phyloP scores from a whole-genome alignment of 2,329 filamentous ascomycete genomes.

The Blumeria hordei region DNA sequence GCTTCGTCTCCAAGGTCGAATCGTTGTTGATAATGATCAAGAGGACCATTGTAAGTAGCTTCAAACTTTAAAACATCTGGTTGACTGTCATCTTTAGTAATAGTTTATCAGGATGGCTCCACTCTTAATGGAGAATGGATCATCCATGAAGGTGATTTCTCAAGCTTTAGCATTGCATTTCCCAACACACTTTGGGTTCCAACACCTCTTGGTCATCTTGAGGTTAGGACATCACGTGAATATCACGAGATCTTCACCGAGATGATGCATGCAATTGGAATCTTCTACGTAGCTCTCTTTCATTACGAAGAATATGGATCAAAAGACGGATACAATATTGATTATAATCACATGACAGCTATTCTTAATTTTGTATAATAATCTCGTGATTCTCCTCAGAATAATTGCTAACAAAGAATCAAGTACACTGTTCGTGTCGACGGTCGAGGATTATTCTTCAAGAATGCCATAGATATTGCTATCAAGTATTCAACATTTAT shows the following conservation, averaged over 20 bases:
- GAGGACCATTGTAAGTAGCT: background rate
- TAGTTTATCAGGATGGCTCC: background rate
- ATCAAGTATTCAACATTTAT: background rate
- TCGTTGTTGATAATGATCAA: slow-evolving; percentile 1
- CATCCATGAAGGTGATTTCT: background rate
- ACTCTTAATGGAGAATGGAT: background rate
- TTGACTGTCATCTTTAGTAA: background rate
- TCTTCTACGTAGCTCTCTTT: background rate
- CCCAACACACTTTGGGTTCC: background rate
- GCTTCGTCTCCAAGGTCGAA: background rate
- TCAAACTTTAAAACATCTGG: background rate
- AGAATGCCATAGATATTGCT: background rate
- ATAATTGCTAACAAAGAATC: background rate
- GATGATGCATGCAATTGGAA: background rate
- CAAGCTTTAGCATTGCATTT: background rate
- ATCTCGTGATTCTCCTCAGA: background rate
- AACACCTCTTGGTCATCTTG: background rate
- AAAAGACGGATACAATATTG: background rate
- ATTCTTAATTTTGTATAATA: background rate
- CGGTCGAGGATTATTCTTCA: background rate
- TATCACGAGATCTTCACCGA: background rate
- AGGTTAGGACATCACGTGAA: background rate
- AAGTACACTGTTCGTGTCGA: background rate
- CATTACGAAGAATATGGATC: background rate
- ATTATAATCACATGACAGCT: background rate